phyloP scores from a whole-genome alignment of 495 filamentous ascomycete species.

The Sabuloglossum arenarium region DNA sequence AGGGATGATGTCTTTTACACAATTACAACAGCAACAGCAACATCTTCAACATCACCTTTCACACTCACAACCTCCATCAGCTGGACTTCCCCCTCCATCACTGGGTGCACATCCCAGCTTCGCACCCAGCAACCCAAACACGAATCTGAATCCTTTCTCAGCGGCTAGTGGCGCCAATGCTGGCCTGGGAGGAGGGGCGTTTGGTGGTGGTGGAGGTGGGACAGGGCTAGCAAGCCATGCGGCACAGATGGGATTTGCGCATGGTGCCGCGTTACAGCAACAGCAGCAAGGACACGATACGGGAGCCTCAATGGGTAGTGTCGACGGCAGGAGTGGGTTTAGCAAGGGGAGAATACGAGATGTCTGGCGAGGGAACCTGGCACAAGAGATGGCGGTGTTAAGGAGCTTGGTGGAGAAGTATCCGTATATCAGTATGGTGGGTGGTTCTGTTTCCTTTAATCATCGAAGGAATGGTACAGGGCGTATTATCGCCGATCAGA shows the following conservation, averaged over 20 bases:
- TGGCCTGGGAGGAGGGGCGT: slow-evolving; percentile 14
- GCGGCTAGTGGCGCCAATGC: slow-evolving; percentile 6
- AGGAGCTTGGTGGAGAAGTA: slow-evolving; percentile 69
- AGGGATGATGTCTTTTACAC: slow-evolving; percentile 13
- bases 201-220: slow-evolving; percentile 36
- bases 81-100: slow-evolving; percentile 37
- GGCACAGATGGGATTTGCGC: slow-evolving; percentile 66
- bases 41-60: slow-evolving; percentile 29
- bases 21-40: slow-evolving; percentile 26
- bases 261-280: slow-evolving; percentile 53
- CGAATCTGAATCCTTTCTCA: slow-evolving; percentile 47
- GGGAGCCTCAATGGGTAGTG: slow-evolving; percentile 14
- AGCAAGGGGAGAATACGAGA: slow-evolving; percentile 68
- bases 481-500: background rate
- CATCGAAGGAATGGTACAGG: background rate
- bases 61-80: slow-evolving; percentile 30
- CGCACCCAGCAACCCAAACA: slow-evolving; percentile 35
- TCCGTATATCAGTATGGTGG: slow-evolving; percentile 91
- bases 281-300: slow-evolving; percentile 35
- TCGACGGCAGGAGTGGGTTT: slow-evolving; percentile 23
- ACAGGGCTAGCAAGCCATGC: slow-evolving; percentile 79
- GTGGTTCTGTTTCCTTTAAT: slow-evolving; percentile 9
- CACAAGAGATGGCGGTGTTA: slow-evolving; percentile 69
- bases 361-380: slow-evolving; percentile 80
- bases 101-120: slow-evolving; percentile 38